Base-by-base conservation (phyloP, 805 yeast species). In the Phaffomyces antillensis region DNA sequence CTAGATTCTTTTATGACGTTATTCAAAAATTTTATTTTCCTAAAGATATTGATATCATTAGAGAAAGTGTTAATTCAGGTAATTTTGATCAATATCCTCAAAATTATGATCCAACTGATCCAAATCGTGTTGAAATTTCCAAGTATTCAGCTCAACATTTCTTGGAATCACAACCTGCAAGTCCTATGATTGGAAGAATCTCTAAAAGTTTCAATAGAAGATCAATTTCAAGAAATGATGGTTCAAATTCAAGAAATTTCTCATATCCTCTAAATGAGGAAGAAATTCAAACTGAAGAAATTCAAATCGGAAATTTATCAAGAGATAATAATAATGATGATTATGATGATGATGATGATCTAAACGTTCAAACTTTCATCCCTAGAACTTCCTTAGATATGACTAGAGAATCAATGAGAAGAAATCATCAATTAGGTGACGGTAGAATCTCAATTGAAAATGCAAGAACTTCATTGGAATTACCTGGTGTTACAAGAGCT, bases 91-190 rank as follows among this genome's bases (percentile, higher is more conserved):
- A 73, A 33, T 84, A 80, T 58, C 89, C 89, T 11, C 65, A 60
- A 11, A 72, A 76, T 43, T 85, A 82, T 59, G 95, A 85, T 60
- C 95, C 95, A 37, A 84, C 95, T 3, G 90, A 84, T 62, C 87
- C 90, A 28, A 65, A 80, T 48, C 72, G 85, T 52, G 71, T 68
- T 15, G 72, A 72, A 48, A 66, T 83, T 28, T 68, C 78, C 36
- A 66, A 72, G 40, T 73, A 76, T 54, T 60, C 68, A 7, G 54
- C 58, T 20, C 62, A 60, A 6, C 62, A 61, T 36, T 53, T 63
- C 7, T 44, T 62, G 36, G 71, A 66, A 36, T 30, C 49, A 7
- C 52, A 50, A 31, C 34, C 41, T 9, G 46, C 55, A 39, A 36
- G 42, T 6, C 36, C 51, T 11, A 39, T 42, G 32, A 50, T 60